These are phyloP conservation scores for Bretziella fagacearum DNA, from an alignment of 2,329 filamentous ascomycete species.

Conservation along the genomic window DNA sequence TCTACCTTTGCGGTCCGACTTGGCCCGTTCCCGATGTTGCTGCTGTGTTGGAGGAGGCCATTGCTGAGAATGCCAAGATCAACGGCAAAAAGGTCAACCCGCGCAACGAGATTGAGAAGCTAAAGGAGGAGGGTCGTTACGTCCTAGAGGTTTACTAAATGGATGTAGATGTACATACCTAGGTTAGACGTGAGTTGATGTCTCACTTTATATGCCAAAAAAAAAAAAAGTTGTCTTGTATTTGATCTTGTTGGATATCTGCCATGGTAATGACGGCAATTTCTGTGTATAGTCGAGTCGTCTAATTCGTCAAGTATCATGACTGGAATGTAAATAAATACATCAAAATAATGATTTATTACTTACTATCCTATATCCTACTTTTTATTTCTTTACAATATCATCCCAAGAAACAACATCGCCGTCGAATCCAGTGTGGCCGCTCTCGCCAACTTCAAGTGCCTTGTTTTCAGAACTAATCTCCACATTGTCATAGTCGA, in stretches of 20 bases:
- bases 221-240: background rate
- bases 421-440: constrained; percentile 21
- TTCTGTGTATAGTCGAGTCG: no score
- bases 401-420: constrained; percentile 25
- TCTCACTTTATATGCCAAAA: background rate
- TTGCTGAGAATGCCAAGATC: constrained; percentile 54
- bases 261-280: background rate
- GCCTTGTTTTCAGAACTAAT: constrained; percentile 14
- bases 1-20: constrained; percentile 94
- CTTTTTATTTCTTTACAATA: constrained; percentile 16
- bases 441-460: constrained; percentile 10
- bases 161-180: background rate
- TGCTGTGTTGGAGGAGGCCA: constrained; percentile 81
- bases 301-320: no score
- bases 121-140: constrained; percentile 90
- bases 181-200: background rate
- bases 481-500: constrained; percentile 22
- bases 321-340: background rate
- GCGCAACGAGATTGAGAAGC: constrained; percentile 81
- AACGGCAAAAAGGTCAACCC: constrained; percentile 67
- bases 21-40: constrained; percentile 98
- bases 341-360: no score
- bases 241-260: background rate
- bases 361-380: background rate
- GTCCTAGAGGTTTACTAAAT: constrained; percentile 87